Base-by-base conservation (phyloP, 192 early-diverging fungal genomes). In the Backusella sp. region DNA sequence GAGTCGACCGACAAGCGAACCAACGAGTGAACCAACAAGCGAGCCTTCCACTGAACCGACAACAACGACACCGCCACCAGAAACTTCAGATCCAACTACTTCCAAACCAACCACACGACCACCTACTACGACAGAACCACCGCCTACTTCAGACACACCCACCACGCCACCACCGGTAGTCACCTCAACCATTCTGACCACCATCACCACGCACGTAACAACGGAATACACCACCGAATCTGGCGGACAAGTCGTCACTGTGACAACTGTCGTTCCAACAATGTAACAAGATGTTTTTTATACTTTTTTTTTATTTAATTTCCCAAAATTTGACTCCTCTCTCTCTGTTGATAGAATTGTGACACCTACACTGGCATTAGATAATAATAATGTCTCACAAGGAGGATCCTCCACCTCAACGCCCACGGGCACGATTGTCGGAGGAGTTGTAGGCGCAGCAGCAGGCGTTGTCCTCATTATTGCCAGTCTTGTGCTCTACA, bases 401-500 rank as follows among this genome's bases (percentile, higher is more conserved):
- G 21, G 53, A 1, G 17, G 19, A 9, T 7, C 14, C 4, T 8
- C 41, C 6, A 35, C 34, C 6, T 6, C 35, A 5, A 30, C 26
- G 0, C 30, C 53, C 26, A 67, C 65, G 2, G 28, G 59, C 3
- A 65, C 36, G 1, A 74, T 74, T 3, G 66, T 74, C n/a, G 73
- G 73, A 4, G 73, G 73, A 8, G 59, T 65, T 6, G 65, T 74
- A 9, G 73, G 73, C 12, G 73, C 62, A 1, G 73, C 65, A 19
- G 65, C 41, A 4, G 73, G 62, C 0, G 23, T 68, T 49, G 41
- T 32, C 14, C 37, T 74, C 19, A 67, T 74, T 32, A 42, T 34
- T 0, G 62, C 62, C 8, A 65, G 62, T 4, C 5, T 65, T 30
- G 26, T 74, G 0, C 35, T 74, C 21, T 42, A 30, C 65, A 74